Base-by-base conservation (phyloP, 805 yeast species). In the Metschnikowia peoriensis region DNA sequence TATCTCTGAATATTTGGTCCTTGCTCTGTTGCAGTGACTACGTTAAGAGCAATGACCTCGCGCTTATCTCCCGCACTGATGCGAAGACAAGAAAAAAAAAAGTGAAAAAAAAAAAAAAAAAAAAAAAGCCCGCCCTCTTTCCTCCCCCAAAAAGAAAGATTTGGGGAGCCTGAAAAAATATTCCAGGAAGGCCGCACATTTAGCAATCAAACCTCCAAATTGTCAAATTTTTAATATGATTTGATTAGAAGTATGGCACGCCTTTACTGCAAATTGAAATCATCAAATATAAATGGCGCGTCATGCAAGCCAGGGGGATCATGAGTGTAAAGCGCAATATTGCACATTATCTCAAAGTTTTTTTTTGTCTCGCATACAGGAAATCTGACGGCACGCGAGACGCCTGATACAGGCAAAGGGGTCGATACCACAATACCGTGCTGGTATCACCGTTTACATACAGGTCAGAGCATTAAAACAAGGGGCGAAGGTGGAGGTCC, bases 381-480 rank as follows among this genome's bases (percentile, higher is more conserved):
- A 22, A 41, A 32, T 32, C 14, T 32, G 10, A 32, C 10, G 35
- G 39, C 32, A 43, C 22, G 43, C 14, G 40, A 8, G 17, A 3
- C 22, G 22, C 22, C 22, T 22, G 22, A 22, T 22, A 22, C 22
- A 22, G 22, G 22, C 22, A 22, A 40, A 17, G 46, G 15, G 46
- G 49, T 44, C 46, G 37, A 41, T 41, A 41, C 16, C 46, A 41
- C 41, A 47, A 35, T 37, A 47, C 28, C 10, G n/a, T 22, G 49
- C 50, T 47, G 50, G 50, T 17, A 41, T 17, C n/a, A 11, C 8
- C 12, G 27, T 12, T 29, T 47, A 16, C 35, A 28, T 41, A n/a
- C 45, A 28, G 28, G 37, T 10, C 34, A 41, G 15, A 45, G 41
- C 50, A 41, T n/a, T n/a, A n/a, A 35, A 47, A 40, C 37, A 35